Evolutionary conservation across 768 basidiomycete species (phyloP).

Genomic region (Boletus sp.): DNA sequence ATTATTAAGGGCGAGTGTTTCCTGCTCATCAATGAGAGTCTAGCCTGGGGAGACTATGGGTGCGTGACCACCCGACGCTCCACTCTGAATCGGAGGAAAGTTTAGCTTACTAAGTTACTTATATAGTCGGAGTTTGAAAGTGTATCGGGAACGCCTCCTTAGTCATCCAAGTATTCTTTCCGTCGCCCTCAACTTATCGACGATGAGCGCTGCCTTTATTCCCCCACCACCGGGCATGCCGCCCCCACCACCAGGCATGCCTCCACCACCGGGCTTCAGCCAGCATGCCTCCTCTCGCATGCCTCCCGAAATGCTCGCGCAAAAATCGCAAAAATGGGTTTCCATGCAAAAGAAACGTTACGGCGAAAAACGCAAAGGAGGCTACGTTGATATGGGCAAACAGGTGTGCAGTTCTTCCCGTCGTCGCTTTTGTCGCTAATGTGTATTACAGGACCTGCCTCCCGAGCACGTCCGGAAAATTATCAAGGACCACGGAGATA

Average conservation of each 20-base stretch:
- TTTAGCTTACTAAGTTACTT: too few relatives aligned
- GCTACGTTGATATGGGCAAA: constrained; percentile 90
- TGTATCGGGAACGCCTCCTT: constrained; percentile 3
- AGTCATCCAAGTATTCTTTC: constrained; percentile 28
- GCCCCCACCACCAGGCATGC: constrained; percentile 42
- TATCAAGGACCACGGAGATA: constrained; percentile 99
- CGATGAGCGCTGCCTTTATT: constrained; percentile 32
- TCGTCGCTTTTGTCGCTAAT: background rate
- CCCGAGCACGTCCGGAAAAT: constrained; percentile 99
- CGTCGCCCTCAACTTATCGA: constrained; percentile 31
- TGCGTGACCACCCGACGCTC: too few relatives aligned
- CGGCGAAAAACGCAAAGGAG: constrained; percentile 87
- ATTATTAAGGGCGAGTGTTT: too few relatives aligned
- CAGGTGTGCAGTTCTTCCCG: constrained; percentile 49
- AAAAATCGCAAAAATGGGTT: constrained; percentile 96
- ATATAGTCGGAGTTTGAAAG: constrained; percentile 9
- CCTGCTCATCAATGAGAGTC: too few relatives aligned
- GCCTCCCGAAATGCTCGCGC: constrained; percentile 69
- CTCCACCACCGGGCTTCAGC: constrained; percentile 32
- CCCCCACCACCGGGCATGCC: constrained; percentile 45
- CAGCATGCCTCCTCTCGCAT: constrained; percentile 43
- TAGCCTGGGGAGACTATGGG: too few relatives aligned
- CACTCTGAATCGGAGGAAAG: too few relatives aligned
- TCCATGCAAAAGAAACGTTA: constrained; percentile 92
- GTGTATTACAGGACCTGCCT: constrained; percentile 71